phyloP scores from a whole-genome alignment of 345 rosid species.

The Pistacia atlantica region DNA sequence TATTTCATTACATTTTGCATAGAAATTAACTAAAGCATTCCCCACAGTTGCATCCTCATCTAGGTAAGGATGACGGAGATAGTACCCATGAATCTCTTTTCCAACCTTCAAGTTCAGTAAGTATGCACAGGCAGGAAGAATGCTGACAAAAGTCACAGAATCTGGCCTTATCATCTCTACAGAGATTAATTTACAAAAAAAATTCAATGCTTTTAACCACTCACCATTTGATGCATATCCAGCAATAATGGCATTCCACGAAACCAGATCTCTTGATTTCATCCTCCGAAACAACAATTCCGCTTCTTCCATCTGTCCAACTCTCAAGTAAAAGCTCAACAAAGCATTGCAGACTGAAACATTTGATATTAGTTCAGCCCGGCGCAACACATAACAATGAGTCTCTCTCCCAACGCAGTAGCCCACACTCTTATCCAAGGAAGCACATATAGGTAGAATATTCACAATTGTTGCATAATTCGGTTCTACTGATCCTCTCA shows the following conservation, averaged over 20 bases:
- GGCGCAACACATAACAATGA: constrained; percentile 62
- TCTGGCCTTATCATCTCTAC: constrained; percentile 45
- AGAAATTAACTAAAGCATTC: constrained; percentile 65
- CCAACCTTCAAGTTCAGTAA: constrained; percentile 46
- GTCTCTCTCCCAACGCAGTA: constrained; percentile 57
- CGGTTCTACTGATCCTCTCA: constrained; percentile 49
- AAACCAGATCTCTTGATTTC: constrained; percentile 70
- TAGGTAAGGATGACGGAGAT: constrained; percentile 44
- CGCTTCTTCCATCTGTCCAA: constrained; percentile 56
- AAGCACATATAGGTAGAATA: constrained; percentile 63
- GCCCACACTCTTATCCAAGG: constrained; percentile 42
- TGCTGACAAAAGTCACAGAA: constrained; percentile 62
- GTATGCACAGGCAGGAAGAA: constrained; percentile 75
- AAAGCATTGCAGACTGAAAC: constrained; percentile 71
- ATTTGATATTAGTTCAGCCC: constrained; percentile 47
- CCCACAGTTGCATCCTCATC: constrained; percentile 39
- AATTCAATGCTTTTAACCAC: constrained; percentile 60
- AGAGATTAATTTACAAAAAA: constrained; percentile 51
- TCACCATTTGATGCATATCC: constrained; percentile 67
- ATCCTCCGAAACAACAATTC: constrained; percentile 61
- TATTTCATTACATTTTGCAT: constrained; percentile 55
- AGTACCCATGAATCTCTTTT: constrained; percentile 50
- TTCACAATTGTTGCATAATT: constrained; percentile 61
- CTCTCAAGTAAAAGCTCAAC: constrained; percentile 68
- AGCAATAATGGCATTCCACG: constrained; percentile 83